These are phyloP conservation scores for Candida gorgasii DNA, from an alignment of 805 yeast species.

Conservation along the genomic window DNA sequence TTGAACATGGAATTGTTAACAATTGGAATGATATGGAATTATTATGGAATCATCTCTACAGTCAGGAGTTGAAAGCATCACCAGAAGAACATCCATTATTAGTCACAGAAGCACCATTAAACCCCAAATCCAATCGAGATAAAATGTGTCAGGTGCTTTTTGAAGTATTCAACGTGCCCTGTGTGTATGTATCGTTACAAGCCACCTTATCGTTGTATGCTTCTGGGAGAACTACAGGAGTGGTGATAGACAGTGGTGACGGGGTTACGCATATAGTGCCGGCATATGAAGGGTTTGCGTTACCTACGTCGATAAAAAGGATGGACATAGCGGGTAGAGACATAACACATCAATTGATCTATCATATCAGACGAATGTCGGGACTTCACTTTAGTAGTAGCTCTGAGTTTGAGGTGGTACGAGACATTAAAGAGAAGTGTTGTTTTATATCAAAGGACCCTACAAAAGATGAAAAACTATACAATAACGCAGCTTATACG, in stretches of 20 bases:
- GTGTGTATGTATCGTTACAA: slow-evolving; percentile 70
- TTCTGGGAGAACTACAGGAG: slow-evolving; percentile 87
- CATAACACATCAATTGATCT: slow-evolving; percentile 71
- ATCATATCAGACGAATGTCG: slow-evolving; percentile 59
- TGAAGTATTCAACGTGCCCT: slow-evolving; percentile 73
- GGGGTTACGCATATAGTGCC: slow-evolving; percentile 90
- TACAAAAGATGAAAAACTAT: slow-evolving; percentile 53
- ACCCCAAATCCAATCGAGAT: slow-evolving; percentile 63
- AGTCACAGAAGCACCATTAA: slow-evolving; percentile 86
- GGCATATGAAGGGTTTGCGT: slow-evolving; percentile 82
- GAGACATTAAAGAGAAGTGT: slow-evolving; percentile 72
- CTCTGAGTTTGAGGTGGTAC: slow-evolving; percentile 79
- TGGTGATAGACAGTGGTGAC: slow-evolving; percentile 89
- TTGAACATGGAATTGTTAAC: slow-evolving; percentile 73
- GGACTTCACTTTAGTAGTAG: slow-evolving; percentile 69
- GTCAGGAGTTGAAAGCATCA: slow-evolving; percentile 54
- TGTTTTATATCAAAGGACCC: slow-evolving; percentile 67
- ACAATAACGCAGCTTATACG: slow-evolving; percentile 21
- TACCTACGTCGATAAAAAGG: slow-evolving; percentile 70
- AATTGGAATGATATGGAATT: slow-evolving; percentile 88
- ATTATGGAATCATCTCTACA: slow-evolving; percentile 71
- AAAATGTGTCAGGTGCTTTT: slow-evolving; percentile 63
- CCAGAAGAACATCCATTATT: slow-evolving; percentile 85
- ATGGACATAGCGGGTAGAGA: slow-evolving; percentile 87
- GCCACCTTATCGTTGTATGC: slow-evolving; percentile 86